Conservation (phyloP, 163 green algal species). For the Picocystis sp. region DNA sequence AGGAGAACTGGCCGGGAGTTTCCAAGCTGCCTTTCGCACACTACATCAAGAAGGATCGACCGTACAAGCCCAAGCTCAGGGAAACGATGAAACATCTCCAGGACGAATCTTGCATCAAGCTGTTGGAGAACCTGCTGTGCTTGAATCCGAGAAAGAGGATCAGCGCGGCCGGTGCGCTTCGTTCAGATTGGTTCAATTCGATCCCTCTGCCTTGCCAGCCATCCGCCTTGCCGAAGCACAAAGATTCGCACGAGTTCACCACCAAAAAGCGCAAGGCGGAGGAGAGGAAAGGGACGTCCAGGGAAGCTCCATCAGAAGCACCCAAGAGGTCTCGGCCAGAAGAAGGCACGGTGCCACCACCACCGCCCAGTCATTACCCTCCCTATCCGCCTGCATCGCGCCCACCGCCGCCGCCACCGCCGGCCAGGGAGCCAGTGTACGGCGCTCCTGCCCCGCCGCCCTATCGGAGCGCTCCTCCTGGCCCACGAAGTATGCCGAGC, state of each 20-base stretch:
- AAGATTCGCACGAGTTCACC: slow-evolving; percentile 29
- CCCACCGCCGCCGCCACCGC: too few species aligned
- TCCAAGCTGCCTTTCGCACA: slow-evolving; percentile 17
- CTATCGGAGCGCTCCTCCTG: too few species aligned
- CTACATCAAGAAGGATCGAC: slow-evolving; percentile 10
- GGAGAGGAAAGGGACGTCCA: too few species aligned
- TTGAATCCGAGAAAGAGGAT: slow-evolving; percentile 20
- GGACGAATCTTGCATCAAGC: slow-evolving; percentile 9
- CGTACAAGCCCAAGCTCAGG: slow-evolving; percentile 12
- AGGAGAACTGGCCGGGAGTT: slow-evolving; percentile 19
- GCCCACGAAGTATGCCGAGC: too few species aligned
- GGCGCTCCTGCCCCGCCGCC: too few species aligned
- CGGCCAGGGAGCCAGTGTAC: too few species aligned
- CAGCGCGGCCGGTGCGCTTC: slow-evolving; percentile 2
- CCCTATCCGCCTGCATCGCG: too few species aligned
- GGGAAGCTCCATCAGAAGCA: too few species aligned
- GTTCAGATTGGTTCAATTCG: slow-evolving; percentile 5
- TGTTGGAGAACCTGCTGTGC: slow-evolving; percentile 23
- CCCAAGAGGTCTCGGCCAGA: too few species aligned
- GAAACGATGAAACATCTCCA: slow-evolving; percentile 12
- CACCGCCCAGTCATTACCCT: too few species aligned
- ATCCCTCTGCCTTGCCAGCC: slow-evolving; percentile 9
- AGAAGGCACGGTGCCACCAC: too few species aligned
- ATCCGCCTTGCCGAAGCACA: slow-evolving; percentile 21
- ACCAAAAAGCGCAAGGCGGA: slow-evolving; percentile 21